phyloP scores from a whole-genome alignment of 352 stramenopile genomes.

The Plasmopara muralis region DNA sequence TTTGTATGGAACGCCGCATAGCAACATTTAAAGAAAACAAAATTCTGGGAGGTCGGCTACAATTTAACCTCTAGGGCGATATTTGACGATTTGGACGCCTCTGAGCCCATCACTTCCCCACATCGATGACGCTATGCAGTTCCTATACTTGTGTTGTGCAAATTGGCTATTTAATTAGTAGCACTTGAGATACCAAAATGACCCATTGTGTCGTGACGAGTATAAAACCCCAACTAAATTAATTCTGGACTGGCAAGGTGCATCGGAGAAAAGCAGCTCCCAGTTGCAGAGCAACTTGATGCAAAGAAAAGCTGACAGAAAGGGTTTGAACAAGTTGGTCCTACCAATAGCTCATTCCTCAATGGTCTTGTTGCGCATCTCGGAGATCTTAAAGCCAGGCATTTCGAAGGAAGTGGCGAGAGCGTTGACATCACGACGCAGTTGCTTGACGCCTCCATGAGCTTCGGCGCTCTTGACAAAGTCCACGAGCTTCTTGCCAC shows the following conservation, averaged over 20 bases:
- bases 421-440: slow-evolving; percentile 89
- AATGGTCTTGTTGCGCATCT: slow-evolving; percentile 86
- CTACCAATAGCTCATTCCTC: slow-evolving; percentile 39
- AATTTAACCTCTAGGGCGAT: no score
- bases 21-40: no score
- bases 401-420: slow-evolving; percentile 94
- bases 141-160: no score
- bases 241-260: slow-evolving; percentile 18
- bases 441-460: slow-evolving; percentile 84
- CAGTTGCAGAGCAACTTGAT: slow-evolving; percentile 24
- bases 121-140: no score
- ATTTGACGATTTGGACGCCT: no score
- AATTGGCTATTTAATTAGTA: no score
- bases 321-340: no score
- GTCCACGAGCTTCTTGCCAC: slow-evolving; percentile 90
- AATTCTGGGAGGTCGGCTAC: no score
- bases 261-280: slow-evolving; percentile 18
- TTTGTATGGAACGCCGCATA: no score
- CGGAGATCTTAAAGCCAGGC: slow-evolving; percentile 90
- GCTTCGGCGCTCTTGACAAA: slow-evolving; percentile 84
- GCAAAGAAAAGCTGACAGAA: slow-evolving; percentile 3
- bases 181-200: no score
- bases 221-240: neutral
- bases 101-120: no score
- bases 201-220: no score